Percentiles rank a stretch among this genome's conserved stretches.
Evolutionary conservation across 2,329 filamentous ascomycete genomes (phyloP).

Genomic region (Pseudogymnoascus sp.): DNA sequence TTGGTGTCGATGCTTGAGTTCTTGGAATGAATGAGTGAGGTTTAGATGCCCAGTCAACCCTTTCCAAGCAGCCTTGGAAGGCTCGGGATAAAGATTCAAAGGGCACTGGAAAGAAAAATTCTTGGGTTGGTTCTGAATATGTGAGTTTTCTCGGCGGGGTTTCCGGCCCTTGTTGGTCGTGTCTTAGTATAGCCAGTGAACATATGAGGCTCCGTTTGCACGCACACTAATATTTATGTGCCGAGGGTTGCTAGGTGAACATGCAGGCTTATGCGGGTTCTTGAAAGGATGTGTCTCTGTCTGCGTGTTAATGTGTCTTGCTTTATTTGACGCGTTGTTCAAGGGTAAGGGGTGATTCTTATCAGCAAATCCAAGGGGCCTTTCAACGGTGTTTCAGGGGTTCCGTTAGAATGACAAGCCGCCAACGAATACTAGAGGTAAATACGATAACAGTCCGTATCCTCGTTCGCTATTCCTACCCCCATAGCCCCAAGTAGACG

Average conservation of each 20-base stretch:
- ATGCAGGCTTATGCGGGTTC: conserved; percentile 28
- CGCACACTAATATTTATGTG: background rate
- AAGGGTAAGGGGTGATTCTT: conserved; percentile 28
- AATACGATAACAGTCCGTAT: background rate
- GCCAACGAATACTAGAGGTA: background rate
- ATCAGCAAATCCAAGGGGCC: conserved; percentile 5
- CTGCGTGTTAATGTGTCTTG: conserved; percentile 30
- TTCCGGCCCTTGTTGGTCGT: conserved; percentile 37
- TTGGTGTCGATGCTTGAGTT: background rate
- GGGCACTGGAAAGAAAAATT: conserved; percentile 11
- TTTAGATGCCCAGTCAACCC: background rate
- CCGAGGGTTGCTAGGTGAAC: conserved; percentile 7
- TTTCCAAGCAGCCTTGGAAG: conserved; percentile 9
- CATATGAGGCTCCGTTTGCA: conserved; percentile 37
- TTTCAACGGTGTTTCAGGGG: background rate
- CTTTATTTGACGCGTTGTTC: conserved; percentile 10
- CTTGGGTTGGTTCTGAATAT: conserved; percentile 9
- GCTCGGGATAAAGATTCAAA: conserved; percentile 9
- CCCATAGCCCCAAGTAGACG: background rate
- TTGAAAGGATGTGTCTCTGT: conserved; percentile 32
- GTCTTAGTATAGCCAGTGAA: conserved; percentile 34
- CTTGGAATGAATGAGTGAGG: background rate
- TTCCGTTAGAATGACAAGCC: background rate
- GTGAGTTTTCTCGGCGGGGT: conserved; percentile 35
- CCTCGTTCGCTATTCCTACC: background rate